phyloP scores from a whole-genome alignment of 139 green algal genomes.

The Tetraselmis striata region DNA sequence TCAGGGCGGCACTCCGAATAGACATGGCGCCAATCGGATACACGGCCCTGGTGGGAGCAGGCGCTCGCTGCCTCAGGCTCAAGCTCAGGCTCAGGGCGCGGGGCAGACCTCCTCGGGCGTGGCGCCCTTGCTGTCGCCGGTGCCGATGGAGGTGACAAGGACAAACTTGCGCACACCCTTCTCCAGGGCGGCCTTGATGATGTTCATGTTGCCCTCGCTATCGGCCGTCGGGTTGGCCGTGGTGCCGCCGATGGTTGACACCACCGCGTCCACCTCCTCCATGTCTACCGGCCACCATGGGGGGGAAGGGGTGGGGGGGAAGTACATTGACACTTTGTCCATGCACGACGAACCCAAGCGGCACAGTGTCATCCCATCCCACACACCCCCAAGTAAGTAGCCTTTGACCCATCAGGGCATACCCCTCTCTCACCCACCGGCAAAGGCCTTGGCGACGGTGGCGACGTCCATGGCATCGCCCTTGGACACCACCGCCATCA shows the following conservation, averaged over 20 bases:
- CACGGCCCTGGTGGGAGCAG: neutral
- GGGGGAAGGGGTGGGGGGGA: too few species aligned
- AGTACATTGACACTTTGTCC: too few species aligned
- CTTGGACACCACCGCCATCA: conserved; percentile 85
- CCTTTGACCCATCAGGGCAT: neutral
- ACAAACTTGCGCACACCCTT: conserved; percentile 94
- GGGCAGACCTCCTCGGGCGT: conserved; percentile 36
- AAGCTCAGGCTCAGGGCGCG: neutral
- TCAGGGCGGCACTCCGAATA: neutral
- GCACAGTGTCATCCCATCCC: neutral
- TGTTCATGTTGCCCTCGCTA: conserved; percentile 89
- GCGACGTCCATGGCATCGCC: conserved; percentile 65
- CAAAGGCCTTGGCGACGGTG: conserved; percentile 67
- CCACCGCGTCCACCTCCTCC: conserved; percentile 87
- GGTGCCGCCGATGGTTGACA: conserved; percentile 83
- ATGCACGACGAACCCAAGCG: neutral
- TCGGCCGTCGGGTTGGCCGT: conserved; percentile 67
- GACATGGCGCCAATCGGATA: neutral
- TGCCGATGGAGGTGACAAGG: conserved; percentile 92
- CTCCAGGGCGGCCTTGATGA: conserved; percentile 82
- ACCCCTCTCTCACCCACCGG: conserved; percentile 19
- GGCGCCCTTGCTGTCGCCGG: conserved; percentile 72
- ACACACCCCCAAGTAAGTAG: neutral
- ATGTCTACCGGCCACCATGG: conserved; percentile 40
- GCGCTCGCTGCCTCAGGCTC: neutral